Percentiles rank a stretch among this genome's conserved stretches.
phyloP scores from a whole-genome alignment of 805 yeast genomes.

The Scheffersomyces coipomensis region DNA sequence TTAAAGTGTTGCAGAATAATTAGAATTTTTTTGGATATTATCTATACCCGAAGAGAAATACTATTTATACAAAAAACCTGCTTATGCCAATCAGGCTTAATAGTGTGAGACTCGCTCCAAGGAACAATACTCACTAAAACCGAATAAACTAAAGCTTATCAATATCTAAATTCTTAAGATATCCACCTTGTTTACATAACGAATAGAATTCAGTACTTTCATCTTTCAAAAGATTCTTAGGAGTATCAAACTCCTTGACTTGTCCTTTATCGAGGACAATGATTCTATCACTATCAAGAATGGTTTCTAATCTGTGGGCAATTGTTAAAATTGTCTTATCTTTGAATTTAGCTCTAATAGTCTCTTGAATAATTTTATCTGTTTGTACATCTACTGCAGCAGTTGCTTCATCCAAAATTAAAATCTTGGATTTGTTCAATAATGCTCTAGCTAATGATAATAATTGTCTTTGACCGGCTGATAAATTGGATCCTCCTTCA shows the following conservation, averaged over 20 bases:
- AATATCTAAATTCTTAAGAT: too few species aligned
- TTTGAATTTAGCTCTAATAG: conserved; percentile 34
- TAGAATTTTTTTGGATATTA: too few species aligned
- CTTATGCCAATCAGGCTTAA: too few species aligned
- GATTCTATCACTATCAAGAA: conserved; percentile 40
- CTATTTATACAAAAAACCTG: too few species aligned
- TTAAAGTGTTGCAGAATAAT: too few species aligned
- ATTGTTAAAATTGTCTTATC: conserved; percentile 40
- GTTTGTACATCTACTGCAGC: conserved; percentile 41
- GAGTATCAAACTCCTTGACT: conserved; percentile 37
- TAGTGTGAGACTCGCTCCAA: too few species aligned
- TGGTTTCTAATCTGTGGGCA: conserved; percentile 42
- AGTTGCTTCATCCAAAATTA: conserved; percentile 82
- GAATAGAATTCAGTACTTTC: conserved; percentile 30
- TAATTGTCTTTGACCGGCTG: conserved; percentile 39
- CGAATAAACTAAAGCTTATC: too few species aligned
- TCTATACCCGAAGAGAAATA: too few species aligned
- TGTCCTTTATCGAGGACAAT: conserved; percentile 37
- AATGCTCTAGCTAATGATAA: conserved; percentile 39
- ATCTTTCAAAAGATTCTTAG: conserved; percentile 27
- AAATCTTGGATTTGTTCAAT: conserved; percentile 59
- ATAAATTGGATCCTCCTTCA: conserved; percentile 38
- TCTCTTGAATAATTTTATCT: conserved; percentile 34
- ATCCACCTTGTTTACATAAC: conserved; percentile 40
- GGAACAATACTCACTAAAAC: too few species aligned